Conservation (phyloP, 495 filamentous ascomycete species). For the Talaromyces proteolyticus region DNA sequence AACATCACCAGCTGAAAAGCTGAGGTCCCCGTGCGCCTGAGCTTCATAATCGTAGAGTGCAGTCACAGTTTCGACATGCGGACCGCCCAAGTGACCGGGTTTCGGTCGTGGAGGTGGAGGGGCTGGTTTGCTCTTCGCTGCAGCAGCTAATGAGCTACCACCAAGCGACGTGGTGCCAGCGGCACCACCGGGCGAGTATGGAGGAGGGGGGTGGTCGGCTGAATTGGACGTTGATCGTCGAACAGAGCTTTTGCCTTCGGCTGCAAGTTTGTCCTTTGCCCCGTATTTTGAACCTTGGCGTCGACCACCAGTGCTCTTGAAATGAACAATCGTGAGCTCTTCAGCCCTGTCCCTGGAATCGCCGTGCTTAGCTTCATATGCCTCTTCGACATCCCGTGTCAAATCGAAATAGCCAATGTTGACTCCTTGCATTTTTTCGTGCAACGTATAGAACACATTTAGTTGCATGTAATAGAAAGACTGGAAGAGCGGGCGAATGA, state of each 20-base stretch:
- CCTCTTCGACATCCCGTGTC: slow-evolving; percentile 80
- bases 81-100: slow-evolving; percentile 65
- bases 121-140: slow-evolving; percentile 75
- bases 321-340: slow-evolving; percentile 71
- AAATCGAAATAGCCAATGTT: slow-evolving; percentile 98
- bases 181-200: slow-evolving; percentile 46
- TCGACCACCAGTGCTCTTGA: slow-evolving; percentile 72
- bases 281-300: slow-evolving; percentile 43
- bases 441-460: slow-evolving; percentile 98
- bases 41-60: slow-evolving; percentile 95
- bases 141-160: slow-evolving; percentile 51
- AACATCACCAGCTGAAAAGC: slow-evolving; percentile 81
- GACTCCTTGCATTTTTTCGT: slow-evolving; percentile 94
- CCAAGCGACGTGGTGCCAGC: slow-evolving; percentile 24
- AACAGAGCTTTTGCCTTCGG: slow-evolving; percentile 27
- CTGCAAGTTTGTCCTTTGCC: slow-evolving; percentile 22
- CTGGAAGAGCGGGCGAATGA: slow-evolving; percentile 96
- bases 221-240: slow-evolving; percentile 35
- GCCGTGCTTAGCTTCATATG: slow-evolving; percentile 82
- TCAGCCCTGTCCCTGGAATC: slow-evolving; percentile 79
- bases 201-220: slow-evolving; percentile 63
- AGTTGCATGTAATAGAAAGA: slow-evolving; percentile 99
- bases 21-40: slow-evolving; percentile 90
- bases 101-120: slow-evolving; percentile 92
- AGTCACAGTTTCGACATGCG: slow-evolving; percentile 67